Percentiles rank a stretch among this genome's conserved stretches.
Conservation (phyloP, 1,139 yeast species). For the Spathaspora sp. region DNA sequence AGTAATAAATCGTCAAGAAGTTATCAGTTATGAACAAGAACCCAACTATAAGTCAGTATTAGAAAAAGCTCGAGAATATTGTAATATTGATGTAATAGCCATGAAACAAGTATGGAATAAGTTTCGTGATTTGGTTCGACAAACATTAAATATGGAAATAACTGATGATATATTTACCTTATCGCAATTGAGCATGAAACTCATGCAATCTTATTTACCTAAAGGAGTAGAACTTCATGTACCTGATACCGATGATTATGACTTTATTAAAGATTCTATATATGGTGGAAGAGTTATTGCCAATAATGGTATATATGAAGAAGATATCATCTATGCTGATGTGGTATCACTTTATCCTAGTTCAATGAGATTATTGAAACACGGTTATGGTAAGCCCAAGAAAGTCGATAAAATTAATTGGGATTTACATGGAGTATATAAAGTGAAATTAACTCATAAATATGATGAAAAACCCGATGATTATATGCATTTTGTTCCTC, state of each 20-base stretch:
- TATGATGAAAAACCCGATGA: neutral
- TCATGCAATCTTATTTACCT: neutral
- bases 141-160: neutral
- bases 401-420: slow-evolving; percentile 2
- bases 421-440: neutral
- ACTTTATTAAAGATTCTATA: neutral
- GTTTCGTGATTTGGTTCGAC: neutral
- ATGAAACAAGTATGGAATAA: slow-evolving; percentile 3
- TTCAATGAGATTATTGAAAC: slow-evolving; percentile 1
- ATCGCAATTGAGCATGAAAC: slow-evolving; percentile 2
- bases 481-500: neutral
- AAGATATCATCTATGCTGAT: slow-evolving; percentile 2
- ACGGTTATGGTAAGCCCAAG: neutral
- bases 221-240: neutral
- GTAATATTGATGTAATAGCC: slow-evolving; percentile 1
- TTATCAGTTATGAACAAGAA: neutral
- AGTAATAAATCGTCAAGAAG: neutral
- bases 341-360: slow-evolving; percentile 3
- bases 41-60: slow-evolving; percentile 1
- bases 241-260: neutral
- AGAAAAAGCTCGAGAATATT: slow-evolving; percentile 3
- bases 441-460: slow-evolving; percentile 4
- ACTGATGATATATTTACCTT: neutral
- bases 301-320: slow-evolving; percentile 2
- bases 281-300: slow-evolving; percentile 4